Conservation (phyloP, 352 stramenopile species). For the Pythium pyrilobum region DNA sequence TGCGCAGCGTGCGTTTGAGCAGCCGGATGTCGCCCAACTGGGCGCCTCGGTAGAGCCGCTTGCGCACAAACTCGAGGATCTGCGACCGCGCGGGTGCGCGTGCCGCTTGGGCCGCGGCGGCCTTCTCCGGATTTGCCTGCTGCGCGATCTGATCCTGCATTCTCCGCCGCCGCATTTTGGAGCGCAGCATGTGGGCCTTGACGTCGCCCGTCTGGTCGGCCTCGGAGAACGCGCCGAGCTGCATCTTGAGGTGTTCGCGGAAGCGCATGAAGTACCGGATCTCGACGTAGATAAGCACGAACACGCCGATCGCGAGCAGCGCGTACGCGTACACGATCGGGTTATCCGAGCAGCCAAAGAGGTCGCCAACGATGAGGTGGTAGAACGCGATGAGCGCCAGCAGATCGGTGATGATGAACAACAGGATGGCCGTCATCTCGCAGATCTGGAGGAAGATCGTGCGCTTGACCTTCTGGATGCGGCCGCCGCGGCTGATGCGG, state of each 20-base stretch:
- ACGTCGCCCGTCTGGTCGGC: conserved; percentile 78
- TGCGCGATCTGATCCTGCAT: conserved; percentile 22
- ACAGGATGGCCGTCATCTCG: conserved; percentile 52
- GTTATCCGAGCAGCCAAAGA: conserved; percentile 53
- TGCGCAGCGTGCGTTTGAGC: conserved; percentile 46
- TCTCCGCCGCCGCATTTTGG: conserved; percentile 38
- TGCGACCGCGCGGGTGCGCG: conserved; percentile 22
- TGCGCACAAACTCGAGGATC: conserved; percentile 50
- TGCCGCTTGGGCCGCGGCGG: conserved; percentile 6
- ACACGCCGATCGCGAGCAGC: conserved; percentile 37
- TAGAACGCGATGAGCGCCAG: conserved; percentile 49
- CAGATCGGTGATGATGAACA: conserved; percentile 48
- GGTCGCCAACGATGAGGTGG: conserved; percentile 43
- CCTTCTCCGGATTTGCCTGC: conserved; percentile 23
- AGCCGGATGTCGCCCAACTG: conserved; percentile 61
- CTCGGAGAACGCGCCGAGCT: conserved; percentile 76
- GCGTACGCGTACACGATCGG: conserved; percentile 44
- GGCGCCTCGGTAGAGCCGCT: conserved; percentile 67
- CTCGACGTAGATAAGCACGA: conserved; percentile 57
- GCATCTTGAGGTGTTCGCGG: conserved; percentile 82
- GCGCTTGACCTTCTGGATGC: conserved; percentile 74
- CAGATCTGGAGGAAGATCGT: conserved; percentile 74
- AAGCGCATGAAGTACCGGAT: conserved; percentile 71
- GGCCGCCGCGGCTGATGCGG: conserved; percentile 45
- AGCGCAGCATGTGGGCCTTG: conserved; percentile 57